Base-by-base conservation (phyloP, 192 early-diverging fungal genomes). In the Coemansia sp. region DNA sequence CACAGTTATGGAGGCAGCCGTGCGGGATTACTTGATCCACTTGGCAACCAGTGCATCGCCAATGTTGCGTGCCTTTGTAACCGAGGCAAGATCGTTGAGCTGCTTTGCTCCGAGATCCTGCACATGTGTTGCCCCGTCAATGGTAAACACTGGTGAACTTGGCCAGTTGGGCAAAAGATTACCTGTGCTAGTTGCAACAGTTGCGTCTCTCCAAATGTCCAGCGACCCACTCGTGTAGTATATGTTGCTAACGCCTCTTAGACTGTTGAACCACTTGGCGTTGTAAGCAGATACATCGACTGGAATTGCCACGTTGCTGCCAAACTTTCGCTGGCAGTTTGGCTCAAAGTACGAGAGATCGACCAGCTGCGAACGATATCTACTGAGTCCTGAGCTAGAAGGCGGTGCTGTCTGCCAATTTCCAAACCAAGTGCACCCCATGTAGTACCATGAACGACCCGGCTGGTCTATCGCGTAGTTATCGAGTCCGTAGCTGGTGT, bases 391-490 rank as follows among this genome's bases (percentile, higher is more conserved):
- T 0, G 58, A 59, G 5, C 15, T 49, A 39, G 56, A 74, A 2
- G 74, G 66, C 23, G 79, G 72, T 19, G 71, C 71, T 5, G 67
- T 69, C 61, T 86, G 87, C 61, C 84, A 85, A 74, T 86, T 87
- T 7, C 86, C 89, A 41, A 87, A 84, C 75, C 89, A 87, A 37
- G 76, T 79, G 62, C 89, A 91, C 27, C 74, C 77, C 65, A 87
- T 87, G 75, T 85, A 91, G 38, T 79, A 77, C 84, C 84, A 86
- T 65, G 70, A 57, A 52, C 62, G 76, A 58, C 75, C 54, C 19
- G 56, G 24, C 23, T 82, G 79, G 29, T 56, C 69, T 27, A 82
- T 55, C 22, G 66, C 57, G 12, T 72, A 70, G 47, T 82, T 60
- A 64, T 70, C 57, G 15, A 76, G 27, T 10, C 61, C 67, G 9